Percentiles rank a stretch among this genome's conserved stretches.
Conservation (phyloP, 108 stramenopile genomes). For the Cyclotella cryptica region DNA sequence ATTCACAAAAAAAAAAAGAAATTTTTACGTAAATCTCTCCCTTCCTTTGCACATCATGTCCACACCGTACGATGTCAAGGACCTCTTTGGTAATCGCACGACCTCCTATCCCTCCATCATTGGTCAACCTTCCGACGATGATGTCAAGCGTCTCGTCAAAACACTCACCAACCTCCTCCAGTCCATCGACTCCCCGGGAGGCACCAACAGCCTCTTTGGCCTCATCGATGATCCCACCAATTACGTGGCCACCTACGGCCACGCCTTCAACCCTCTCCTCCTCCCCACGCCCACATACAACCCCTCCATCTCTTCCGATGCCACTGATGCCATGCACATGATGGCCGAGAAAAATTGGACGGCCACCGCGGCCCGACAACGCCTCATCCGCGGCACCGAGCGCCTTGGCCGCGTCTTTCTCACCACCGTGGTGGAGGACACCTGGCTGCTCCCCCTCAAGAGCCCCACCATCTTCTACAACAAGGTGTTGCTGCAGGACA, state of each 20-base stretch:
- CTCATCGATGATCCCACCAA: background rate
- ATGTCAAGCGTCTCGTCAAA: background rate
- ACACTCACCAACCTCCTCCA: background rate
- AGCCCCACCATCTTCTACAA: slow-evolving; percentile 5
- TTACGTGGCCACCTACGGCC: background rate
- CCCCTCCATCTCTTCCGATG: background rate
- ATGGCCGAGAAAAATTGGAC: background rate
- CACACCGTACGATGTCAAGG: background rate
- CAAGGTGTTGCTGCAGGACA: background rate
- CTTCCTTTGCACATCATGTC: background rate
- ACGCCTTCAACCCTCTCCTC: slow-evolving; percentile 2
- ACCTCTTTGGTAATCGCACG: background rate
- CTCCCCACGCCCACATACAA: too few relatives aligned
- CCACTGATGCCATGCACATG: background rate
- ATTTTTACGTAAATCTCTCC: too few relatives aligned
- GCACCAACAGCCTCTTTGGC: background rate
- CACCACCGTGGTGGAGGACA: background rate
- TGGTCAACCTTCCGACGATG: background rate
- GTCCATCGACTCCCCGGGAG: background rate
- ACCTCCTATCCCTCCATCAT: background rate
- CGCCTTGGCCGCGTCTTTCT: too few relatives aligned
- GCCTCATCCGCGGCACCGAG: background rate
- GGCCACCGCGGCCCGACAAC: background rate
- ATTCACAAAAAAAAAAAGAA: too few relatives aligned
- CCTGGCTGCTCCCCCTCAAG: slow-evolving; percentile 9